Conservation (phyloP, 805 yeast species). For the Metschnikowia picachoensis region DNA sequence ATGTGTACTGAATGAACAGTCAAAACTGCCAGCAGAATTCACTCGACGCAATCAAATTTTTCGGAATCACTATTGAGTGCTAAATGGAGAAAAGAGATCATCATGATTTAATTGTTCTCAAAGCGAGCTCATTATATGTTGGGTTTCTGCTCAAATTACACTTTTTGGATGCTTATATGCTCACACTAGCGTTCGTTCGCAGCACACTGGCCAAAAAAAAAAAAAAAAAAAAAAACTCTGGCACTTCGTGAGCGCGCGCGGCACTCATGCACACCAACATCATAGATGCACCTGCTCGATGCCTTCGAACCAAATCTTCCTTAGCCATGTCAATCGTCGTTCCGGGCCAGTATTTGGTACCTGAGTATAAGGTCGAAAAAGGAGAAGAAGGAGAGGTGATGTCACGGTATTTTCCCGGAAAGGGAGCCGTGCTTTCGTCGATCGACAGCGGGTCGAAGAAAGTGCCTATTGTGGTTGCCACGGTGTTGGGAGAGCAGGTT, state of each 20-base stretch:
- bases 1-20: too few species aligned
- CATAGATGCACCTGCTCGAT: slow-evolving; percentile 1
- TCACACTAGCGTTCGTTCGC: neutral
- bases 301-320: neutral
- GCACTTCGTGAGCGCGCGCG: neutral
- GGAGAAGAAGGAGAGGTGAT: slow-evolving; percentile 25
- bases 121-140: too few species aligned
- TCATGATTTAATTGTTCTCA: too few species aligned
- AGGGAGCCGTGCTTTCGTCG: slow-evolving; percentile 55
- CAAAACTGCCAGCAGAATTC: too few species aligned
- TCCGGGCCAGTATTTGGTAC: slow-evolving; percentile 80
- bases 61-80: too few species aligned
- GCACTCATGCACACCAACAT: neutral
- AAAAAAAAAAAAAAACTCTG: neutral
- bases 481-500: slow-evolving; percentile 58
- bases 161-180: neutral
- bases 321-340: slow-evolving; percentile 17
- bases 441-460: slow-evolving; percentile 36
- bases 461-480: slow-evolving; percentile 49
- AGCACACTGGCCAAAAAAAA: neutral
- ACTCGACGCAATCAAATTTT: too few species aligned
- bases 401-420: slow-evolving; percentile 54
- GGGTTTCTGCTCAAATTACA: too few species aligned
- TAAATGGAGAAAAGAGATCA: too few species aligned
- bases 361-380: slow-evolving; percentile 39